phyloP scores from a whole-genome alignment of 2,329 filamentous ascomycete genomes.

The Beauveria bassiana region DNA sequence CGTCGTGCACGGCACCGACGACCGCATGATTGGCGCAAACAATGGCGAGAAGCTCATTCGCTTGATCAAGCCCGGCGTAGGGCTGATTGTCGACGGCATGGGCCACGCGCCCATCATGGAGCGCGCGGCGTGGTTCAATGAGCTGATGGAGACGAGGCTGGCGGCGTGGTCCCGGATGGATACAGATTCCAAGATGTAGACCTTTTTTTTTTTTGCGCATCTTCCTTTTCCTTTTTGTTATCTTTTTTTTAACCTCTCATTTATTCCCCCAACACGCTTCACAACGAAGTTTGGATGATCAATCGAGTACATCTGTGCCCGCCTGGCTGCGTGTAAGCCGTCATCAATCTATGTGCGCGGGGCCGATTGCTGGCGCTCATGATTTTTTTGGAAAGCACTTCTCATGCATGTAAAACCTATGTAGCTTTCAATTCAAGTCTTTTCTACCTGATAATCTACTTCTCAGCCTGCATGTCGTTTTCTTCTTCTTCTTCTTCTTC shows the following conservation, averaged over 20 bases:
- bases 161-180: slow-evolving; percentile 41
- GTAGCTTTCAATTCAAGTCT: slow-evolving; percentile 1
- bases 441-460: background rate
- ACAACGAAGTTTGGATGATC: background rate
- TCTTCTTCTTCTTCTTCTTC: background rate
- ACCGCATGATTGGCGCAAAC: slow-evolving; percentile 68
- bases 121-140: slow-evolving; percentile 60
- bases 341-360: background rate
- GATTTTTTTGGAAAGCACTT: background rate
- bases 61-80: slow-evolving; percentile 53
- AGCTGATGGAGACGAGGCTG: slow-evolving; percentile 50
- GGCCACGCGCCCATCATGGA: slow-evolving; percentile 73
- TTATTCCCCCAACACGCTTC: background rate
- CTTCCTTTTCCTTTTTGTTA: background rate
- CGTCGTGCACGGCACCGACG: slow-evolving; percentile 66
- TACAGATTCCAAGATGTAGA: background rate
- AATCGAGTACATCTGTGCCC: background rate
- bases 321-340: background rate
- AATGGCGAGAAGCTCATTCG: slow-evolving; percentile 64
- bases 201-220: background rate
- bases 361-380: background rate
- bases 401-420: background rate
- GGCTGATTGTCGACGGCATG: slow-evolving; percentile 58
- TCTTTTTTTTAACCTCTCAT: background rate
- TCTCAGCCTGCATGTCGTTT: background rate